Evolutionary conservation across 208 protist species (phyloP), one percentile per base, ranked within the genome.

Genomic region (Wallacemonas sp.): DNA sequence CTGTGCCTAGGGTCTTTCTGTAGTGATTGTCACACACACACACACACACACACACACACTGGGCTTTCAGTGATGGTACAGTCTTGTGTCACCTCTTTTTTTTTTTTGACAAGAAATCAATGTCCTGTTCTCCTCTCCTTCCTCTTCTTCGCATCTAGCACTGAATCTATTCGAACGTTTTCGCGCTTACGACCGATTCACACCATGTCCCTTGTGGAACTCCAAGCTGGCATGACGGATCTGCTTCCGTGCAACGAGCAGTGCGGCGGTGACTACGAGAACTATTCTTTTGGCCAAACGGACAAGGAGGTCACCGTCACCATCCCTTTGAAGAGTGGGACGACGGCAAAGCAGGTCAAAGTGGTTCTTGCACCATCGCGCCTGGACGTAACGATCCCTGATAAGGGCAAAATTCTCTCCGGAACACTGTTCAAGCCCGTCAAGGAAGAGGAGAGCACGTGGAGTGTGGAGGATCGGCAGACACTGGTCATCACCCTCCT

Each of bases 391-490:
- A 73, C 81, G 30, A 61, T 90, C 38, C 80, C 75, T 14, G 72
- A 70, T 6, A 65, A 74, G 43, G 65, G 63, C 43, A 65, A 76
- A 14, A 54, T 94, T 47, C 47, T 96, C 38, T 69, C 72, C n/a
- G 91, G 91, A 11, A 74, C 80, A 29, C 69, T 96, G 32, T 96
- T 82, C 77, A 89, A 78, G 41, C 78, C 80, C 9, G 75, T 96
- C 27, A 96, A 94, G 48, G 76, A 76, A 11, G 71, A 71, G 44
- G 91, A 94, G 23, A 87, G 87, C 64, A 93, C 87, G 26, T 96
- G 91, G 91, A 88, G 74, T 60, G 76, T 96, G 47, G 77, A 93
- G 47, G 88, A 96, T 56, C 68, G 72, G 11, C 79, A 68, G 57
- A 44, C 77, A 23, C 61, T 96, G 1, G 76, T 90, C 2, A 73